These are phyloP conservation scores for Rosa chinensis DNA, from an alignment of 306 rosid species.

Conservation along the genomic window DNA sequence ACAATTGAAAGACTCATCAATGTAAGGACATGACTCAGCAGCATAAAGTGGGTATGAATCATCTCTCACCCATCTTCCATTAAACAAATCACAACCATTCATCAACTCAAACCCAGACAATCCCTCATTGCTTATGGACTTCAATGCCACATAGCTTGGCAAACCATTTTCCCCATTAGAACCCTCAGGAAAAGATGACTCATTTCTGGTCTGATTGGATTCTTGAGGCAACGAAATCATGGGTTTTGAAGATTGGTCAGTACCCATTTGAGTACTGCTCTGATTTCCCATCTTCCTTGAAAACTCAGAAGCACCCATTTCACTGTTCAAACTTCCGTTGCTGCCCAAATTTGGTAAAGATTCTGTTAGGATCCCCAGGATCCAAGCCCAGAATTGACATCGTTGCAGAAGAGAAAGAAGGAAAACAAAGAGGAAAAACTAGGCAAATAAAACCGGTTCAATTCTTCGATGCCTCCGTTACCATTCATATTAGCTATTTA, in stretches of 20 bases:
- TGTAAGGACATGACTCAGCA: constrained; percentile 24
- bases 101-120: not conserved
- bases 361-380: too few relatives aligned
- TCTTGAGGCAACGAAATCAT: constrained; percentile 6
- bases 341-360: not conserved
- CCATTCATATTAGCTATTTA: too few relatives aligned
- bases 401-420: too few relatives aligned
- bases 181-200: not conserved
- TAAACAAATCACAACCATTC: constrained; percentile 17
- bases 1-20: constrained; percentile 29
- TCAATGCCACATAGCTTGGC: constrained; percentile 16
- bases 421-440: too few relatives aligned
- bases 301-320: not conserved
- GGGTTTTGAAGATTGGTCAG: not conserved
- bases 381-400: too few relatives aligned
- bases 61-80: constrained; percentile 27
- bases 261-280: not conserved
- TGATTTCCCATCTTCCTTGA: not conserved
- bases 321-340: not conserved
- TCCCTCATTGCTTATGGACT: not conserved
- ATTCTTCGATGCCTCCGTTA: too few relatives aligned
- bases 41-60: constrained; percentile 16
- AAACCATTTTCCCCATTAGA: too few relatives aligned
- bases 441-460: too few relatives aligned
- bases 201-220: constrained; percentile 1